Conservation (phyloP, 2,329 filamentous ascomycete species). For the Apiospora kogelbergensis region DNA sequence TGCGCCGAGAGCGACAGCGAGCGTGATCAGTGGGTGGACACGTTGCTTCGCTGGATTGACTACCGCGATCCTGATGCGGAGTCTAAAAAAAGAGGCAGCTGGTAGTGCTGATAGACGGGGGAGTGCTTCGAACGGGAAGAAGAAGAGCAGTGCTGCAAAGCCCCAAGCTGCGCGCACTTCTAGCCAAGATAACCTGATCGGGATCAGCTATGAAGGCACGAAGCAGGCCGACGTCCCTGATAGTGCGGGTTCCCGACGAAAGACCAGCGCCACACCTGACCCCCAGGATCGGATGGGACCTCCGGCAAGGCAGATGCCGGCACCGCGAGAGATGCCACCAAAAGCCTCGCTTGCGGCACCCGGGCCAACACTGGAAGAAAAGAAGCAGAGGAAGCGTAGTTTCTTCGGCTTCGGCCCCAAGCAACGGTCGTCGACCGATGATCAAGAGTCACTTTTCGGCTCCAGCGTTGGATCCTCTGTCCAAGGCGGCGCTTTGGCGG, state of each 20-base stretch:
- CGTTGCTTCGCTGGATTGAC: slow-evolving; percentile 86
- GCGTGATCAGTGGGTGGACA: slow-evolving; percentile 91
- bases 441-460: slow-evolving; percentile 55
- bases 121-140: slow-evolving; percentile 40
- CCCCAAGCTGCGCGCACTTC: slow-evolving; percentile 36
- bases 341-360: slow-evolving; percentile 55
- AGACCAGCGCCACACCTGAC: slow-evolving; percentile 29
- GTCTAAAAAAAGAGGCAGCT: slow-evolving; percentile 31
- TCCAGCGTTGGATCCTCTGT: slow-evolving; percentile 46
- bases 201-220: slow-evolving; percentile 58
- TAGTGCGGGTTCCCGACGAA: slow-evolving; percentile 35
- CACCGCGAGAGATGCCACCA: slow-evolving; percentile 69
- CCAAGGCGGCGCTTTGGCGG: slow-evolving; percentile 25
- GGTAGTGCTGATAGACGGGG: slow-evolving; percentile 42
- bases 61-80: slow-evolving; percentile 62
- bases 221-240: slow-evolving; percentile 51
- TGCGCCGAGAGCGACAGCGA: slow-evolving; percentile 94
- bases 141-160: slow-evolving; percentile 34
- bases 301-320: slow-evolving; percentile 68
- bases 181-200: slow-evolving; percentile 49
- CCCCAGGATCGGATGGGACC: slow-evolving; percentile 27
- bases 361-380: slow-evolving; percentile 63
- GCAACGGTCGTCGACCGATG: slow-evolving; percentile 57
- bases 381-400: slow-evolving; percentile 77
- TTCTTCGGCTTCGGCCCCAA: slow-evolving; percentile 70